Percentiles rank a stretch among this genome's conserved stretches.
Conservation (phyloP, 108 stramenopile genomes). For the Heterococcus sp. region DNA sequence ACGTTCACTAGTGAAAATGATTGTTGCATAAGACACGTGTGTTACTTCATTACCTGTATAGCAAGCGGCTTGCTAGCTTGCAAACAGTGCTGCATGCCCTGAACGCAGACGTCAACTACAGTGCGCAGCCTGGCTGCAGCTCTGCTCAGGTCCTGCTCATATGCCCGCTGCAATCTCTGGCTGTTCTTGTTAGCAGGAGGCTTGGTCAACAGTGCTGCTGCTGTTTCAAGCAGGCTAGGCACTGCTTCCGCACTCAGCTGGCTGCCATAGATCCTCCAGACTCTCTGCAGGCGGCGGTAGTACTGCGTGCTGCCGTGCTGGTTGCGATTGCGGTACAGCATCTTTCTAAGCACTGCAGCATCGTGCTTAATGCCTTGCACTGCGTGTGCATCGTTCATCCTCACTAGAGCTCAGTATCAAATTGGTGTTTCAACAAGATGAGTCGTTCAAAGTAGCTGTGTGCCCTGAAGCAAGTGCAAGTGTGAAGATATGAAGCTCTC, state of each 20-base stretch:
- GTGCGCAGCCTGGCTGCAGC: neutral
- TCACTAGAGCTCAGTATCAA: no score
- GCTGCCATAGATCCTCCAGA: neutral
- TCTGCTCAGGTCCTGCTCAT: neutral
- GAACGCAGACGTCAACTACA: neutral
- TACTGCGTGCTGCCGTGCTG: neutral
- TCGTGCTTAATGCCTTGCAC: neutral
- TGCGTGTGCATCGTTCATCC: neutral
- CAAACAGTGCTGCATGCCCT: neutral
- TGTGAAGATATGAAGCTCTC: neutral
- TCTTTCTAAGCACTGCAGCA: neutral
- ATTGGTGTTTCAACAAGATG: no score
- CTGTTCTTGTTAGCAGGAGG: neutral
- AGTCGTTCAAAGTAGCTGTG: neutral
- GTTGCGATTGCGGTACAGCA: neutral
- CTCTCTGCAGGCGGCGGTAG: neutral
- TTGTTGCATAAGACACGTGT: neutral
- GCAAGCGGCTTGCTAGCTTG: neutral
- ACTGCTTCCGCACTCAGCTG: neutral
- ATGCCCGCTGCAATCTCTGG: neutral
- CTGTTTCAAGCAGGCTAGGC: neutral
- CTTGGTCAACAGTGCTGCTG: neutral
- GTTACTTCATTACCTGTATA: neutral
- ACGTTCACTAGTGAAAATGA: no score
- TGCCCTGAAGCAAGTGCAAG: neutral